These are phyloP conservation scores for Amoeboaphelidium protococcarum DNA, from an alignment of 371 early-diverging fungal genomes.

Conservation along the genomic window DNA sequence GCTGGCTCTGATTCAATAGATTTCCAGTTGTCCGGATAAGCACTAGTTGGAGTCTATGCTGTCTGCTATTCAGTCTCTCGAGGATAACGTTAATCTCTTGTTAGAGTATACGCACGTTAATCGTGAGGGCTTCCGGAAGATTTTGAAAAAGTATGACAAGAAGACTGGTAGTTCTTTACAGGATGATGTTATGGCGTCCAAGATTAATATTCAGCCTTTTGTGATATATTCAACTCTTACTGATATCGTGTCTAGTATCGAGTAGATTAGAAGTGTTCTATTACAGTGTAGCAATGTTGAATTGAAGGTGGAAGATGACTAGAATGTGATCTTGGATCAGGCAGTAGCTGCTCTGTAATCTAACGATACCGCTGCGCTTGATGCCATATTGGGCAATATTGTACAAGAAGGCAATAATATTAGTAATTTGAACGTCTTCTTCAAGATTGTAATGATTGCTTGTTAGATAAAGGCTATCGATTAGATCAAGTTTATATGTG, in stretches of 20 bases:
- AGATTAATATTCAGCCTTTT: not conserved
- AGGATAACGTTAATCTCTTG: not conserved
- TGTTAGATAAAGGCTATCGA: too few relatives aligned
- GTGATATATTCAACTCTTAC: too few relatives aligned
- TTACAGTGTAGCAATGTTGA: not conserved
- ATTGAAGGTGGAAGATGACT: slow-evolving; percentile 5
- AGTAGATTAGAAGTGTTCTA: slow-evolving; percentile 4
- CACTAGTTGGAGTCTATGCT: not conserved
- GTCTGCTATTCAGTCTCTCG: not conserved
- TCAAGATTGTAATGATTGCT: too few relatives aligned
- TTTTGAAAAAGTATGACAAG: not conserved
- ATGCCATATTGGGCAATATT: too few relatives aligned
- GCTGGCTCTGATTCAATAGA: slow-evolving; percentile 9
- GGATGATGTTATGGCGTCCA: not conserved
- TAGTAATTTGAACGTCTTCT: too few relatives aligned
- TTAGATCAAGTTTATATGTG: too few relatives aligned
- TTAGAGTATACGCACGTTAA: not conserved
- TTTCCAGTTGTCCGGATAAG: slow-evolving; percentile 3
- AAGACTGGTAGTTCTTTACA: not conserved
- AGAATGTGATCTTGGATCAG: too few relatives aligned
- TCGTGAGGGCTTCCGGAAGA: not conserved
- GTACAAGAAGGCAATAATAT: too few relatives aligned
- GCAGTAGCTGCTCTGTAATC: too few relatives aligned
- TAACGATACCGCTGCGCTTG: too few relatives aligned
- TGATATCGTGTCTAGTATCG: slow-evolving; percentile 25